These are phyloP conservation scores for Filobasidium floriforme DNA, from an alignment of 768 basidiomycete genomes.

Conservation along the genomic window DNA sequence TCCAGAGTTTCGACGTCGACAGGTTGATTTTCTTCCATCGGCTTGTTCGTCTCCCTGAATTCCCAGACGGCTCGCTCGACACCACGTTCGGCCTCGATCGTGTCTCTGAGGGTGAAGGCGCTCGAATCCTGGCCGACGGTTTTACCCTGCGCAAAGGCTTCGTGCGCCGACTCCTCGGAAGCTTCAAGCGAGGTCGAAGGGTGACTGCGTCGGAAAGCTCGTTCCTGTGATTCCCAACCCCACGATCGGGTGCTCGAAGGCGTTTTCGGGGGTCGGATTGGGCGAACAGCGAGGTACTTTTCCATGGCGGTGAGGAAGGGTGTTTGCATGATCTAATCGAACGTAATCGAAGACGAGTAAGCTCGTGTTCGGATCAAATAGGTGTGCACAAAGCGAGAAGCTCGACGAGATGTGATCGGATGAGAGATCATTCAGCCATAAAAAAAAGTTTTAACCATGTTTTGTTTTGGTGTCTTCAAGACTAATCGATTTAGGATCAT, in stretches of 20 bases:
- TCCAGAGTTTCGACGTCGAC: slow-evolving; percentile 12
- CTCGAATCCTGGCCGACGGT: not conserved
- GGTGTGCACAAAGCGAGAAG: no score
- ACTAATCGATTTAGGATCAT: slow-evolving; percentile 81
- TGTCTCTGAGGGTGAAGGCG: slow-evolving; percentile 20
- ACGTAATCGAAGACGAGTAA: not conserved
- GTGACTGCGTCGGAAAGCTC: slow-evolving; percentile 24
- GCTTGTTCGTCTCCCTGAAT: slow-evolving; percentile 33
- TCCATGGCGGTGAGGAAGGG: slow-evolving; percentile 81
- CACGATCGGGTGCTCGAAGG: slow-evolving; percentile 2
- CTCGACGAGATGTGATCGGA: not conserved
- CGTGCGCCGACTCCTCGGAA: slow-evolving; percentile 31
- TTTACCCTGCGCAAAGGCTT: not conserved
- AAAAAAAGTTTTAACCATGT: slow-evolving; percentile 45
- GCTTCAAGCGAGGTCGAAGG: slow-evolving; percentile 30
- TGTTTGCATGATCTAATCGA: slow-evolving; percentile 56
- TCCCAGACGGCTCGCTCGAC: slow-evolving; percentile 41
- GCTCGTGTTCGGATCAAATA: no score
- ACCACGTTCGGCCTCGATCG: slow-evolving; percentile 20
- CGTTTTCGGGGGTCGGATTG: slow-evolving; percentile 17
- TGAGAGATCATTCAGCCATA: slow-evolving; percentile 47
- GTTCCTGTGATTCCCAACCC: slow-evolving; percentile 22
- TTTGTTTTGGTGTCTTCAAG: slow-evolving; percentile 42
- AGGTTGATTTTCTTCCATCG: not conserved
- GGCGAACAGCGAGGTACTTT: slow-evolving; percentile 56